Conservation (phyloP, 148 eudicot genomes). For the Cornus kousa region DNA sequence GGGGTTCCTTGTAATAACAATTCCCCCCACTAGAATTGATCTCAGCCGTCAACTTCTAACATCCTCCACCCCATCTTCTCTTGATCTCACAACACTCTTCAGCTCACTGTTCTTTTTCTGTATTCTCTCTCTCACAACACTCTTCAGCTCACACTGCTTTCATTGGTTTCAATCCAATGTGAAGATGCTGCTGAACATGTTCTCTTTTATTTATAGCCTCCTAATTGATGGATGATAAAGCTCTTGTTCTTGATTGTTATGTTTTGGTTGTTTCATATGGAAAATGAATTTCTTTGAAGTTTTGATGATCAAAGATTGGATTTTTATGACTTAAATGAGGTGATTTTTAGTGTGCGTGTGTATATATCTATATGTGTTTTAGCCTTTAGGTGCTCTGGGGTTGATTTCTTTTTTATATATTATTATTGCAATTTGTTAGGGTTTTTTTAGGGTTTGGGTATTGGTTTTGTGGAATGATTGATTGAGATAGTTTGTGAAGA, state of each 20-base stretch:
- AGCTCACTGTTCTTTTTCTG: background rate
- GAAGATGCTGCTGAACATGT: background rate
- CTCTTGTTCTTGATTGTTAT: background rate
- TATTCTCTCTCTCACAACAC: background rate
- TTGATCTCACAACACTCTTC: background rate
- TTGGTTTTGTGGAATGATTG: slow-evolving; percentile 4
- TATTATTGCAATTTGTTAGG: slow-evolving; percentile 19
- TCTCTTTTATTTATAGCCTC: background rate
- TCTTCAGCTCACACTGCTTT: background rate
- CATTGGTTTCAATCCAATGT: background rate
- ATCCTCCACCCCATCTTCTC: background rate
- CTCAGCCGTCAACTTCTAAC: slow-evolving; percentile 17
- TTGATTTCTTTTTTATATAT: slow-evolving; percentile 5
- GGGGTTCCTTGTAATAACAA: slow-evolving; percentile 32
- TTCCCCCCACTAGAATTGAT: slow-evolving; percentile 44
- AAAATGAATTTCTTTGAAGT: slow-evolving; percentile 2
- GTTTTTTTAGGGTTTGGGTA: slow-evolving; percentile 31
- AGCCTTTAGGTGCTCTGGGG: background rate
- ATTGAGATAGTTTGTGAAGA: slow-evolving; percentile 18
- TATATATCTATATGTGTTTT: slow-evolving; percentile 1
- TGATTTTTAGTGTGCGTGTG: background rate
- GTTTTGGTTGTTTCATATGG: background rate
- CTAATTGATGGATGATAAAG: background rate
- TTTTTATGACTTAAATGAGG: slow-evolving; percentile 19
- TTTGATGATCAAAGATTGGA: slow-evolving; percentile 24